Evolutionary conservation across 345 rosid genomes (phyloP).

Genomic region (Orychophragmus violaceus): DNA sequence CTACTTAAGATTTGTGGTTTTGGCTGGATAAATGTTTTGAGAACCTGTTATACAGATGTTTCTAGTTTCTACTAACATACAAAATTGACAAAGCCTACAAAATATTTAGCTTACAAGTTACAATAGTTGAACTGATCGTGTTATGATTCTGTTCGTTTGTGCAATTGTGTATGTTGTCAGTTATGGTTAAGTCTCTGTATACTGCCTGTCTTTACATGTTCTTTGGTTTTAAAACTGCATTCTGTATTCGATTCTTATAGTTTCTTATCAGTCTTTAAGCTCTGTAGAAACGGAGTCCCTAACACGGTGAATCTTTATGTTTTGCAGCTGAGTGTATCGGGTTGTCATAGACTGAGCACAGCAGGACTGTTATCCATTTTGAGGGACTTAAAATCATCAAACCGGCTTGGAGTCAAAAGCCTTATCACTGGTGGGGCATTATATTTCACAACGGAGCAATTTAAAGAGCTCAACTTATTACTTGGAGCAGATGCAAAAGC

Average conservation of each 20-base stretch:
- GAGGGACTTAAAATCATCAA: slow-evolving; percentile 15
- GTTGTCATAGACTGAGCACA: slow-evolving; percentile 28
- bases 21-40: too few relatives aligned
- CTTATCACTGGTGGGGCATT: slow-evolving; percentile 26
- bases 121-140: background rate
- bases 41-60: too few relatives aligned
- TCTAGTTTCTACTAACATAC: too few relatives aligned
- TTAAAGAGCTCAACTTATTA: slow-evolving; percentile 22
- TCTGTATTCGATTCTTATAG: background rate
- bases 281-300: background rate
- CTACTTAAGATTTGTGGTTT: too few relatives aligned
- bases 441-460: slow-evolving; percentile 25
- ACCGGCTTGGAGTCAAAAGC: slow-evolving; percentile 9
- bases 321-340: slow-evolving; percentile 28
- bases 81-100: too few relatives aligned
- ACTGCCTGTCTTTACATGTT: background rate
- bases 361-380: slow-evolving; percentile 20
- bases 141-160: background rate
- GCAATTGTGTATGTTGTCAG: background rate
- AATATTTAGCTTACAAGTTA: too few relatives aligned
- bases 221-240: background rate
- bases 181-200: background rate
- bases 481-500: slow-evolving; percentile 20
- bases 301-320: background rate
- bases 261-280: background rate